These are phyloP conservation scores for Acanthamoeba polyphaga DNA, from an alignment of 208 protist species.

Conservation along the genomic window DNA sequence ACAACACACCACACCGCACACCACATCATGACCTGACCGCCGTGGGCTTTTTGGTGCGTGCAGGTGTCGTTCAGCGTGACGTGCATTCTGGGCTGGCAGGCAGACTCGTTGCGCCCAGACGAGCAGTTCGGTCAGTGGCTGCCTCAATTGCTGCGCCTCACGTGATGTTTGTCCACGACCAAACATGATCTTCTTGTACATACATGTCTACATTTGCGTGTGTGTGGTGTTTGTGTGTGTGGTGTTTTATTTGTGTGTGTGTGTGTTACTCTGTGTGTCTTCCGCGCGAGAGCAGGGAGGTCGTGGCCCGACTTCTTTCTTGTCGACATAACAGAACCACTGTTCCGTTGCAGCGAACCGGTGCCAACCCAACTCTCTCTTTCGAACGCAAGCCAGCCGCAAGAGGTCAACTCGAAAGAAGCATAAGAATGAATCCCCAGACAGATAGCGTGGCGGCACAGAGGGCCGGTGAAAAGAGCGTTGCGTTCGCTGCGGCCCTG, in stretches of 20 bases:
- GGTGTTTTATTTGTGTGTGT: too few species aligned
- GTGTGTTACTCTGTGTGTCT: too few species aligned
- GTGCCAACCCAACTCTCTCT: too few species aligned
- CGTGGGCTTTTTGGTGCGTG: neutral
- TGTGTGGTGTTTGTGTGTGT: too few species aligned
- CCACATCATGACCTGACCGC: neutral
- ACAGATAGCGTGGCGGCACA: neutral
- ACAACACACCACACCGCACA: neutral
- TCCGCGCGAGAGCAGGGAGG: too few species aligned
- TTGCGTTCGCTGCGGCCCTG: neutral
- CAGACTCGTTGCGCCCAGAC: neutral
- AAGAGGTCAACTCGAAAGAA: too few species aligned
- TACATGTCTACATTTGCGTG: too few species aligned
- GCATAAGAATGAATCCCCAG: neutral
- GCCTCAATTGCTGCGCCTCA: neutral
- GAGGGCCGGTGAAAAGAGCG: neutral
- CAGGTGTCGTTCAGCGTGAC: neutral
- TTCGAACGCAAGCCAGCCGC: too few species aligned
- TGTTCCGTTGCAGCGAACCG: too few species aligned
- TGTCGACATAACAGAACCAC: too few species aligned
- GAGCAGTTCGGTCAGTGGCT: neutral
- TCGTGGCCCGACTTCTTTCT: too few species aligned
- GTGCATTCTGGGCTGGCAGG: neutral
- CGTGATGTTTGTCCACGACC: neutral
- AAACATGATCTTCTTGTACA: neutral